phyloP scores from a whole-genome alignment of 768 basidiomycete genomes.

The Peribolospora kevripleyi region DNA sequence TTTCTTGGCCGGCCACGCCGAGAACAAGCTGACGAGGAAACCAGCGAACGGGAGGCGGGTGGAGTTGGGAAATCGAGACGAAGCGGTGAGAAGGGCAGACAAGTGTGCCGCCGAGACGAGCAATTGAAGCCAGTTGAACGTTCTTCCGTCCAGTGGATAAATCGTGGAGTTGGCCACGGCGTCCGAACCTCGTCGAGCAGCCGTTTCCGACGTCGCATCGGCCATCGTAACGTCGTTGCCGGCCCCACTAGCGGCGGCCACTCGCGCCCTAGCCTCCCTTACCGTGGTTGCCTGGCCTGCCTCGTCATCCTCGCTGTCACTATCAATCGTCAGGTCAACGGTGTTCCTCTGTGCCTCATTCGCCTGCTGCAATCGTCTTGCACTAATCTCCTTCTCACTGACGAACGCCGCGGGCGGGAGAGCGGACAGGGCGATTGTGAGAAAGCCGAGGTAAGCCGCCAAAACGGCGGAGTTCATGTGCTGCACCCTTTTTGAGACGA shows the following conservation, averaged over 20 bases:
- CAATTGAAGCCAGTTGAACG: not conserved
- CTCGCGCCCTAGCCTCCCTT: not conserved
- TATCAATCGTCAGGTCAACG: not conserved
- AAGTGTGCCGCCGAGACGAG: conserved; percentile 2
- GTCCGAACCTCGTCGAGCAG: not conserved
- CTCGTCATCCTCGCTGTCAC: not conserved
- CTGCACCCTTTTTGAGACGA: too few species aligned
- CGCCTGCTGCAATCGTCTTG: not conserved
- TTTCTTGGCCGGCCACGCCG: conserved; percentile 35
- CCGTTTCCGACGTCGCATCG: not conserved
- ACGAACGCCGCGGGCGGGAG: not conserved
- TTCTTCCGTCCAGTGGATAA: not conserved
- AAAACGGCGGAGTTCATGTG: not conserved
- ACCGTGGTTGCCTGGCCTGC: not conserved
- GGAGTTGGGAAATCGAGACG: conserved; percentile 32
- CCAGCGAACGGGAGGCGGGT: conserved; percentile 29
- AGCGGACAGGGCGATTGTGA: not conserved
- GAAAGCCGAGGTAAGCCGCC: not conserved
- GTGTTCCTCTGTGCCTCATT: not conserved
- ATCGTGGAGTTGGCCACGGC: too few species aligned
- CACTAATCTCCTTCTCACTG: not conserved
- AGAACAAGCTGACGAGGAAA: conserved; percentile 34
- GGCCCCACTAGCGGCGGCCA: not conserved
- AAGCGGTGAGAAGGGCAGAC: conserved; percentile 17
- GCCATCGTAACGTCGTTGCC: not conserved